Evolutionary conservation across 2,329 filamentous ascomycete species (phyloP), one percentile per base, ranked within the genome.

Genomic region (Samsoniella hepiali): DNA sequence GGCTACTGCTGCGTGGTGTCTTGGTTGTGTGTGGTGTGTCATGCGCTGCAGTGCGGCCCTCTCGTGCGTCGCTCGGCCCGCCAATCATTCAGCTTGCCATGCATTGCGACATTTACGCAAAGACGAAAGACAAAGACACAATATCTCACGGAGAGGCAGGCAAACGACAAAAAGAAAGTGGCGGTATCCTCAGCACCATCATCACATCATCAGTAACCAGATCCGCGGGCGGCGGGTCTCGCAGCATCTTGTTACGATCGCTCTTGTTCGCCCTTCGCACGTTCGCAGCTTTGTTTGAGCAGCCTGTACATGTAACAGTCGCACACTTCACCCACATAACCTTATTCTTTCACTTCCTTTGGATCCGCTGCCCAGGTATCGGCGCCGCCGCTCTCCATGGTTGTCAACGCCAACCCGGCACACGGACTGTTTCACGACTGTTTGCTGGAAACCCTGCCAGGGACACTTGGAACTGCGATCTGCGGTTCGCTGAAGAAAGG

Each of bases 351-450:
- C 27, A 3, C 1, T 17, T 49, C 5, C 15, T 36, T 53, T 15
- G 8, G 27, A 17, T 29, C 22, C 53, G n/a, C 53, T 27, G 22
- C 1, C 22, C 53, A 6, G 22, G 54, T 31, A 32, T 38, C 38
- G 32, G 40, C 17, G 27, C 15, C 54, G 54, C 32, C n/a, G 17
- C 34, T 10, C 29, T 36, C 7, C 49, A 45, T 17, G 40, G 29
- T 13, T 22, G 38, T 32, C 38, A 11, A n/a, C 38, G n/a, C 11
- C 22, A 13, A n/a, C n/a, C 15, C 13, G 44, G n/a, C 22, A 58
- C 56, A 31, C 32, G 13, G 45, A n/a, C 56, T 29, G 56, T 58
- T 58, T 58, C 56, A 58, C 32, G 54, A n/a, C n/a, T 29, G 34
- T 32, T 34, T n/a, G 27, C 42, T 27, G n/a, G n/a, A 38, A 32